These are phyloP conservation scores for Diphasiastrum complanatum DNA, from an alignment of 83 land plant species.

Conservation along the genomic window DNA sequence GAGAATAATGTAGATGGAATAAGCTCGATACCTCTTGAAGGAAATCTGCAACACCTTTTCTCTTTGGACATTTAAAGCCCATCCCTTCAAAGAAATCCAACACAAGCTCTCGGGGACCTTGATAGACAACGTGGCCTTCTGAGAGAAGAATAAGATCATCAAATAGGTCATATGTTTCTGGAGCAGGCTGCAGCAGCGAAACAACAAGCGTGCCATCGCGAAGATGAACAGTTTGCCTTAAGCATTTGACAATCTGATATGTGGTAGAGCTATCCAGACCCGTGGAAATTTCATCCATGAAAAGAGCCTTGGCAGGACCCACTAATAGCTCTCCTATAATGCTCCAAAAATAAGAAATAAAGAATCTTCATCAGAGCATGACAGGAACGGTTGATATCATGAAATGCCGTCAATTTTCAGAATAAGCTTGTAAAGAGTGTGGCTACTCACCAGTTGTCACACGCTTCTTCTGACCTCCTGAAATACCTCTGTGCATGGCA, in stretches of 20 bases:
- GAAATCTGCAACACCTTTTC: conserved; percentile 44
- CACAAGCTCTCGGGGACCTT: conserved; percentile 47
- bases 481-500: conserved; percentile 23
- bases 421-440: background rate
- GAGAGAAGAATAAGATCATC: conserved; percentile 57
- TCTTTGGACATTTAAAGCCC: conserved; percentile 61
- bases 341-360: background rate
- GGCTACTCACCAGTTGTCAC: conserved; percentile 17
- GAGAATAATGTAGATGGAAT: background rate
- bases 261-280: conserved; percentile 72
- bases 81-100: conserved; percentile 46
- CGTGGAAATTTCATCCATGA: conserved; percentile 67
- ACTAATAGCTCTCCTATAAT: conserved; percentile 57
- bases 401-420: background rate
- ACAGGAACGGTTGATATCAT: conserved; percentile 16
- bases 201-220: conserved; percentile 34
- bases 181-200: conserved; percentile 52
- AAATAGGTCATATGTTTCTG: conserved; percentile 50
- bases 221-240: conserved; percentile 38
- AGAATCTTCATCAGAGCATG: conserved; percentile 28
- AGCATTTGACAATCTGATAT: conserved; percentile 47
- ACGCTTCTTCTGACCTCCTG: conserved; percentile 34
- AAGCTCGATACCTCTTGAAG: conserved; percentile 28
- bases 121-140: conserved; percentile 49
- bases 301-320: conserved; percentile 52